These are phyloP conservation scores for Termitomyces eurrhizus DNA, from an alignment of 768 basidiomycete species.

Conservation along the genomic window DNA sequence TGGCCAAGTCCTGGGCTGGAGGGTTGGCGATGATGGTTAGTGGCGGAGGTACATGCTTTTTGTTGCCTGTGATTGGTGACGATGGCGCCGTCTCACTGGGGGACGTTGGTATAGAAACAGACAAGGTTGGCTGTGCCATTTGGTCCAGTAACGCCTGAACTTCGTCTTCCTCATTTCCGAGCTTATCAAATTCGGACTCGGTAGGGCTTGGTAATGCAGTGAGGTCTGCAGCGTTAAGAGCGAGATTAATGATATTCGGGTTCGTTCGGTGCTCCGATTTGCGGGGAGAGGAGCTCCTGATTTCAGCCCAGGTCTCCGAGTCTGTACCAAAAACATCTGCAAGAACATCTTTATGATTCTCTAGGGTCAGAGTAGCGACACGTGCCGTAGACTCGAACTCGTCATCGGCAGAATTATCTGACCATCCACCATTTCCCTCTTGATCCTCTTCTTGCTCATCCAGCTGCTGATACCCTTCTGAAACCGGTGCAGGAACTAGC, in stretches of 20 bases:
- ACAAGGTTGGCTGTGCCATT: conserved; percentile 31
- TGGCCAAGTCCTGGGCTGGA: conserved; percentile 23
- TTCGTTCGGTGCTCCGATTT: conserved; percentile 26
- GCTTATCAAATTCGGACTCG: conserved; percentile 23
- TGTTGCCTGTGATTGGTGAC: conserved; percentile 22
- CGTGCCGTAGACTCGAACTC: conserved; percentile 37
- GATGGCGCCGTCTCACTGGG: conserved; percentile 32
- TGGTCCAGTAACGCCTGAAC: conserved; percentile 35
- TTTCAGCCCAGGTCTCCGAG: conserved; percentile 57
- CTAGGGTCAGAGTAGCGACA: conserved; percentile 29
- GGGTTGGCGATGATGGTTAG: conserved; percentile 45
- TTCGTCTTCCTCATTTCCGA: conserved; percentile 36
- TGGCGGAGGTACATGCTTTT: conserved; percentile 55
- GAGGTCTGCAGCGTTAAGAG: conserved; percentile 43
- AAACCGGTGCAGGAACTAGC: not conserved
- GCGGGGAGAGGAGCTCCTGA: conserved; percentile 33
- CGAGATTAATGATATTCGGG: conserved; percentile 50
- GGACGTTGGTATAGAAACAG: conserved; percentile 36
- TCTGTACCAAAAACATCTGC: conserved; percentile 65
- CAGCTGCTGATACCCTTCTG: conserved; percentile 30
- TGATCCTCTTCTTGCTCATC: conserved; percentile 3
- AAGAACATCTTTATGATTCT: conserved; percentile 42
- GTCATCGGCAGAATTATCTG: conserved; percentile 27
- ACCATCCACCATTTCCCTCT: conserved; percentile 8
- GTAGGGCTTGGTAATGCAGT: conserved; percentile 22